Percentiles rank a stretch among this genome's conserved stretches.
These are phyloP conservation scores for Myriosclerotinia scirpicola DNA, from an alignment of 2,329 filamentous ascomycete species.

Conservation along the genomic window DNA sequence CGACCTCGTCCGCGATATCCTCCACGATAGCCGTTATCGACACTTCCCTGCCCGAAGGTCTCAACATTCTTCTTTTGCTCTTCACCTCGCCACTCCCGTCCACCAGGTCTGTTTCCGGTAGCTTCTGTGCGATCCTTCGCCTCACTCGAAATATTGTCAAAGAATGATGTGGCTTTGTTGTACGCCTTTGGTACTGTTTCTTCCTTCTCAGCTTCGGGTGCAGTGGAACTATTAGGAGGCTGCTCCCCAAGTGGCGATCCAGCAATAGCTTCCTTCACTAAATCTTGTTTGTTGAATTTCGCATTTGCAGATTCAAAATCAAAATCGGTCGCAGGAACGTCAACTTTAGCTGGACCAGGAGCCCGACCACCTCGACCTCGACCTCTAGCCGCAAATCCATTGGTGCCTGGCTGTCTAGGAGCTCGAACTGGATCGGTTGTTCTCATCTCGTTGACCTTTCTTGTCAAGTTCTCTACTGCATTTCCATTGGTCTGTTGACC, in stretches of 20 bases:
- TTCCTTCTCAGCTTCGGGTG: conserved; percentile 40
- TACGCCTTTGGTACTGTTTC: conserved; percentile 58
- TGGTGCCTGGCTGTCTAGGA: conserved; percentile 47
- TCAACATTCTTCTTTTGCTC: conserved; percentile 96
- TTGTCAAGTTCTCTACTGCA: conserved; percentile 68
- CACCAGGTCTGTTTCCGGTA: conserved; percentile 65
- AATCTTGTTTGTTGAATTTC: conserved; percentile 83
- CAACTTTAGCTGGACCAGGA: conserved; percentile 62
- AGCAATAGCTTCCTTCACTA: conserved; percentile 84
- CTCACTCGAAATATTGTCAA: conserved; percentile 97
- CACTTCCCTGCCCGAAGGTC: conserved; percentile 94
- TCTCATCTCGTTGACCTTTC: conserved; percentile 76
- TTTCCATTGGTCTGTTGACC: conserved; percentile 41
- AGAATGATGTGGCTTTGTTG: conserved; percentile 89
- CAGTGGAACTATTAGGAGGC: conserved; percentile 44
- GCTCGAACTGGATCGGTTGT: conserved; percentile 57
- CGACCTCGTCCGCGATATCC: conserved; percentile 79
- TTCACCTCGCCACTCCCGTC: conserved; percentile 85
- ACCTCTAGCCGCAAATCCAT: conserved; percentile 44
- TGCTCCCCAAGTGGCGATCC: conserved; percentile 65
- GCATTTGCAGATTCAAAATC: conserved; percentile 86
- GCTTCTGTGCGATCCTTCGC: conserved; percentile 82
- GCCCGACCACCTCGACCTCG: conserved; percentile 48
- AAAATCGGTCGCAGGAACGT: conserved; percentile 87
- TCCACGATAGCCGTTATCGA: conserved; percentile 73